phyloP scores from a whole-genome alignment of 2,329 filamentous ascomycete genomes.

The Rhytidhysteron rufulum region DNA sequence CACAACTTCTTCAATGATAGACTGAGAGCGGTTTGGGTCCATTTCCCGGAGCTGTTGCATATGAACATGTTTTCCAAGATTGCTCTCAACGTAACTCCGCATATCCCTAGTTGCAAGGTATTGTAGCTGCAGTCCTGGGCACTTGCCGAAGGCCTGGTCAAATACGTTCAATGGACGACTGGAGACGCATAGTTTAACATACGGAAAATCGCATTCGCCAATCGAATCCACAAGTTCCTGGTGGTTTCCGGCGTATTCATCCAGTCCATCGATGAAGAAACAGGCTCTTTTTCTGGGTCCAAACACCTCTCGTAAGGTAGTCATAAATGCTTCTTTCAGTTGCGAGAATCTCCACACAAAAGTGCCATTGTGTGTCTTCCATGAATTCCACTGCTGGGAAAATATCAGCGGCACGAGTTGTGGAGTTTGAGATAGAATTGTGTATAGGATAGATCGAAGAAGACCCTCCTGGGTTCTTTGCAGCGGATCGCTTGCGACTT shows the following conservation, averaged over 20 bases:
- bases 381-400: not conserved
- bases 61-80: not conserved
- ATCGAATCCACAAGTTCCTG: conserved; percentile 14
- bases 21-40: not conserved
- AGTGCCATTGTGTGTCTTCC: not conserved
- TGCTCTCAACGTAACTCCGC: not conserved
- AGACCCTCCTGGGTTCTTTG: conserved; percentile 43
- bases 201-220: conserved; percentile 6
- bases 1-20: conserved; percentile 2
- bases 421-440: conserved; percentile 14
- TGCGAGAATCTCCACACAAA: not conserved
- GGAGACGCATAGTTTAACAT: conserved; percentile 8
- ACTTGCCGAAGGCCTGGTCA: conserved; percentile 1
- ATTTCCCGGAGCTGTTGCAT: not conserved
- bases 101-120: not conserved
- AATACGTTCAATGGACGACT: conserved; percentile 7
- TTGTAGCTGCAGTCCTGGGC: not conserved
- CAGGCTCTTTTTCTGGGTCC: not conserved
- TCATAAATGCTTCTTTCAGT: not conserved
- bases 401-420: not conserved
- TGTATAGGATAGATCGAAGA: conserved; percentile 33
- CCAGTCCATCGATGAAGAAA: conserved; percentile 16
- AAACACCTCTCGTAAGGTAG: not conserved
- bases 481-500: conserved; percentile 32
- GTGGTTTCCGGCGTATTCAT: conserved; percentile 12